These are phyloP conservation scores for Irpex sp. DNA, from an alignment of 1,284 basidiomycete genomes.

Conservation along the genomic window DNA sequence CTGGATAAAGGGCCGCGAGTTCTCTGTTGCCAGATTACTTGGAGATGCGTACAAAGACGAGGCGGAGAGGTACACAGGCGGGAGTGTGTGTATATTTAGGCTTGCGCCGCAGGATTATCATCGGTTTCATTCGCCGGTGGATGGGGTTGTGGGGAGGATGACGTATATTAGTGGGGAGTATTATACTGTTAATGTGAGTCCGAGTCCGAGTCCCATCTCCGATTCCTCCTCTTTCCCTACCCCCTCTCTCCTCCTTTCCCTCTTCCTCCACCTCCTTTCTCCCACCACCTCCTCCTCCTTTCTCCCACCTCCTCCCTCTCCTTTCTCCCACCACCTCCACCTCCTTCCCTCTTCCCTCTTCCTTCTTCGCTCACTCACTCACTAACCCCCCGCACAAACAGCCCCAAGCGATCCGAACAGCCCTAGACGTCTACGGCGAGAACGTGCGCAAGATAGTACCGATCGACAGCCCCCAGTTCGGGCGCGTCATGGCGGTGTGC, in stretches of 20 bases:
- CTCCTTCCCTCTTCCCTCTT: too few relatives aligned
- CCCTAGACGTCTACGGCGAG: slow-evolving; percentile 92
- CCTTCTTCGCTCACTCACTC: too few relatives aligned
- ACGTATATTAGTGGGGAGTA: slow-evolving; percentile 81
- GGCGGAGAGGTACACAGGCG: slow-evolving; percentile 67
- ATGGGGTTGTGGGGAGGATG: slow-evolving; percentile 79
- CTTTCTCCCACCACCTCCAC: neutral
- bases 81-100: slow-evolving; percentile 81
- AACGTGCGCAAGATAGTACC: slow-evolving; percentile 88
- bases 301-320: slow-evolving; percentile 5
- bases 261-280: too few relatives aligned
- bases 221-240: too few relatives aligned
- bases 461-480: slow-evolving; percentile 83
- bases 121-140: slow-evolving; percentile 90
- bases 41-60: slow-evolving; percentile 73
- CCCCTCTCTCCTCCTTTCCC: slow-evolving; percentile 1
- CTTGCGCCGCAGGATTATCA: slow-evolving; percentile 98
- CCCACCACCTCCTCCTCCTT: too few relatives aligned
- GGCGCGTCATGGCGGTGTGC: slow-evolving; percentile 85
- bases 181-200: slow-evolving; percentile 82
- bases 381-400: slow-evolving; percentile 20
- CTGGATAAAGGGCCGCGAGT: slow-evolving; percentile 98
- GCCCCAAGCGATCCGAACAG: slow-evolving; percentile 78
- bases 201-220: too few relatives aligned
- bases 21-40: slow-evolving; percentile 74